Conservation (phyloP, 169 alveolate genomes). For the Miamiensis avidus region DNA sequence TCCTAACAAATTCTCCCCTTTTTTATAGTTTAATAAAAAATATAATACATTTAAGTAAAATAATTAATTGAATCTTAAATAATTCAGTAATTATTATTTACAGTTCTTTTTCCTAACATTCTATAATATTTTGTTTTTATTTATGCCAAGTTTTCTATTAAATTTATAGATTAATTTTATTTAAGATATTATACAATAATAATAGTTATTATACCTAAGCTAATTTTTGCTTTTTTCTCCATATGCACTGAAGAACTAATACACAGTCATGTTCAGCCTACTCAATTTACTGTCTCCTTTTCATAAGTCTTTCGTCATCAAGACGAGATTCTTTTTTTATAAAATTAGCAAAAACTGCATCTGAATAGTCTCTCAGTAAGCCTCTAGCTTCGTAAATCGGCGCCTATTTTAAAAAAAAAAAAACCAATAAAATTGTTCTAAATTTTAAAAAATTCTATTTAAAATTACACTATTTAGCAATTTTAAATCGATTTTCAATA, state of each 20-base stretch:
- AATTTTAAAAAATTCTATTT: too few species aligned
- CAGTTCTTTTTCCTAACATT: too few species aligned
- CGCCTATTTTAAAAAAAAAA: neutral
- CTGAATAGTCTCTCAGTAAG: neutral
- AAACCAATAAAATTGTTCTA: neutral
- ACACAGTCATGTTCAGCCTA: neutral
- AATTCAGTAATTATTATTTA: too few species aligned
- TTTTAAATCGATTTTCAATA: neutral
- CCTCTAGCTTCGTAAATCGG: neutral
- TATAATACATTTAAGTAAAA: too few species aligned
- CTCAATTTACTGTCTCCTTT: neutral
- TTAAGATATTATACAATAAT: too few species aligned
- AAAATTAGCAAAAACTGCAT: neutral
- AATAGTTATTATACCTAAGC: neutral
- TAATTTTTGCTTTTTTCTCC: neutral
- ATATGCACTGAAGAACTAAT: neutral
- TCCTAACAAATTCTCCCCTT: neutral
- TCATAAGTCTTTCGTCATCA: neutral
- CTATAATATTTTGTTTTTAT: too few species aligned
- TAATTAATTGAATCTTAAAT: too few species aligned
- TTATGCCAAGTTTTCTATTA: too few species aligned
- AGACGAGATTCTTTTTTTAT: neutral
- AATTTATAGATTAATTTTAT: too few species aligned
- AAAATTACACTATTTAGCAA: neutral
- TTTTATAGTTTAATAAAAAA: too few species aligned